Percentiles rank a stretch among this genome's conserved stretches.
phyloP scores from a whole-genome alignment of 768 basidiomycete species.

The Tubosaeta sp. region DNA sequence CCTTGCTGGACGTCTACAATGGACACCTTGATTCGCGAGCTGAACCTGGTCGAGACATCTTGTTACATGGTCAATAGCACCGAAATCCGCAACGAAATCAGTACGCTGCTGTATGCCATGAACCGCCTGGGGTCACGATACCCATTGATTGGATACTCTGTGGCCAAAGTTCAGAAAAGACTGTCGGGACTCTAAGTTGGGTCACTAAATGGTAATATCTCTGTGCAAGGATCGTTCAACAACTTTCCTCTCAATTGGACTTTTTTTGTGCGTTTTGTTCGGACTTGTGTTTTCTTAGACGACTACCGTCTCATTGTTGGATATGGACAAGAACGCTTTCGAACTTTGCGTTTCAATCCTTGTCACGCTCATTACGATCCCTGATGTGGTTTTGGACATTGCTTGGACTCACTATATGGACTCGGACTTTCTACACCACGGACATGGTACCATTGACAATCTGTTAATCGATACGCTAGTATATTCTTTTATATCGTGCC shows the following conservation, averaged over 20 bases:
- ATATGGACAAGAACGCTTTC: slow-evolving; percentile 1
- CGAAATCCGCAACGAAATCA: slow-evolving; percentile 61
- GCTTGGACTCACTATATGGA: slow-evolving; percentile 21
- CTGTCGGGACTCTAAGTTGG: slow-evolving; percentile 25
- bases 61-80: slow-evolving; percentile 58
- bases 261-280: slow-evolving; percentile 7
- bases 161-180: slow-evolving; percentile 30
- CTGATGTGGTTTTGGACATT: slow-evolving; percentile 20
- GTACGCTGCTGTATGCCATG: slow-evolving; percentile 60
- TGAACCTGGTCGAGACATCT: slow-evolving; percentile 57
- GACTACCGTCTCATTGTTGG: neutral
- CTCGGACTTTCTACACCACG: slow-evolving; percentile 23
- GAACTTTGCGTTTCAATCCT: slow-evolving; percentile 5
- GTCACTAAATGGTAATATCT: neutral
- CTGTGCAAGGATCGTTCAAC: neutral
- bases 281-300: neutral
- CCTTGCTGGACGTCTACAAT: slow-evolving; percentile 70
- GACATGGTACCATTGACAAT: slow-evolving; percentile 13
- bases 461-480: slow-evolving; percentile 28
- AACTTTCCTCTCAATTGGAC: slow-evolving; percentile 8
- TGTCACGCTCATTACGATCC: slow-evolving; percentile 24
- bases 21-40: slow-evolving; percentile 62
- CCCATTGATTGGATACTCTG: slow-evolving; percentile 46
- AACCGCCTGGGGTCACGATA: slow-evolving; percentile 55
- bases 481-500: slow-evolving; percentile 21